A percentile compares a stretch with the other conserved stretches of the same genome.
These are phyloP conservation scores for Umbilicaria muhlenbergii DNA, from an alignment of 495 filamentous ascomycete genomes.

Conservation along the genomic window DNA sequence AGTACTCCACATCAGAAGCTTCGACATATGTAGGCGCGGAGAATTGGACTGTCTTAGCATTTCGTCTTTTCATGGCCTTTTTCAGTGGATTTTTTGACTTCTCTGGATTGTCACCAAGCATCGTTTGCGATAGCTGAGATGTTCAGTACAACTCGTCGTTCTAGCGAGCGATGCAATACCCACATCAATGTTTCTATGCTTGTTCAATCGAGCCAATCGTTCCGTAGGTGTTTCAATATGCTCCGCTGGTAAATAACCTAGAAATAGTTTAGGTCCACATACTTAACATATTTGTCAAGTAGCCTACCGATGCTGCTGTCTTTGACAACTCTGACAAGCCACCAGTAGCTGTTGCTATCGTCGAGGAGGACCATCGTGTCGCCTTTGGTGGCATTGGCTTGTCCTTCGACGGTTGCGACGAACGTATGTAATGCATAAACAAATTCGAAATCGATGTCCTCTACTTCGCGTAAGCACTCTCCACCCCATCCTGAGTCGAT, in stretches of 20 bases:
- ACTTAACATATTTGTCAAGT: background rate
- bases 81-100: slow-evolving; percentile 82
- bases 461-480: slow-evolving; percentile 68
- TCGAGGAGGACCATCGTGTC: slow-evolving; percentile 99
- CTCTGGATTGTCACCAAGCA: slow-evolving; percentile 82
- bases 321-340: slow-evolving; percentile 92
- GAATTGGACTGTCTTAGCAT: slow-evolving; percentile 82
- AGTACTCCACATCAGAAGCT: slow-evolving; percentile 81
- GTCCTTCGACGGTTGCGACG: slow-evolving; percentile 91
- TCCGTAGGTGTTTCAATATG: slow-evolving; percentile 98
- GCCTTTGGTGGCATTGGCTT: slow-evolving; percentile 95
- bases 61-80: slow-evolving; percentile 76
- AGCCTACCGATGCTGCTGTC: slow-evolving; percentile 86
- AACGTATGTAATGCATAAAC: slow-evolving; percentile 98
- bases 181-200: slow-evolving; percentile 96
- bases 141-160: background rate
- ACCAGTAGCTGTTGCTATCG: slow-evolving; percentile 99
- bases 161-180: slow-evolving; percentile 15
- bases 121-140: slow-evolving; percentile 67
- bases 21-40: slow-evolving; percentile 76
- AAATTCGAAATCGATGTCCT: slow-evolving; percentile 99
- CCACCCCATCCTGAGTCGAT: slow-evolving; percentile 54
- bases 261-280: slow-evolving; percentile 9
- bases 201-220: slow-evolving; percentile 82
- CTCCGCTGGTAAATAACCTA: slow-evolving; percentile 91